Base-by-base conservation (phyloP, 1,139 yeast species). In the Pichia sp. region DNA sequence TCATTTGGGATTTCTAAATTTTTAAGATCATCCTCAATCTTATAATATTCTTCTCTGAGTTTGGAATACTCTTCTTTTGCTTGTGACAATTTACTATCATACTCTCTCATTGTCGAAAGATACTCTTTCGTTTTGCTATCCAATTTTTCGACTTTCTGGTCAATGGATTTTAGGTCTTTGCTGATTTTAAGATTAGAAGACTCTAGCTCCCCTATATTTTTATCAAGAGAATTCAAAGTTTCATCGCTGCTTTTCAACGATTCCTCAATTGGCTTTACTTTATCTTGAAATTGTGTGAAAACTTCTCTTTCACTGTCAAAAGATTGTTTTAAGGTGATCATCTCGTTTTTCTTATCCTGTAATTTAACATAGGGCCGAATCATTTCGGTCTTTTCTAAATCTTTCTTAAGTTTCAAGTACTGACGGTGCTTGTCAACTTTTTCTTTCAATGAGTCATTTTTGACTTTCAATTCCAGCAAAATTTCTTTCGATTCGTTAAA, bases 331-430 rank as follows among this genome's bases (percentile, higher is more conserved):
- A 75, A 68, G 13, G 65, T 63, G 31, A 71, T 68, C 46, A 74
- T 71, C 50, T 70, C 70, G n/a, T 63, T 67, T 55, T 76, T 82
- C 54, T 77, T 71, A 50, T 81, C 85, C 48, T 80, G 78, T 41
- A 48, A 49, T 55, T 76, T 75, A 0, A 84, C 88, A 65, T 81
- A 84, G 0, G 90, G 90, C 37, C 83, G 64, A 39, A 84, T 67
- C 56, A 74, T 72, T 49, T 71, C 69, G 62, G 83, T 84, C 42
- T 72, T 65, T 12, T 72, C 73, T 9, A 83, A 68, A 45, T 80
- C 78, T 39, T 67, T 61, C 31, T 75, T 63, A 41, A 76, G 72
- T 30, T 68, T 69, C 57, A 75, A 72, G 49, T 53, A 67, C 30
- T 62, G 60, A 13, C 58, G 54, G 48, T 59, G 63, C 34, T 62